Percentiles rank a stretch among this genome's conserved stretches.
These are phyloP conservation scores for Fusarium sp. DNA, from an alignment of 2,329 filamentous ascomycete genomes.

Conservation along the genomic window DNA sequence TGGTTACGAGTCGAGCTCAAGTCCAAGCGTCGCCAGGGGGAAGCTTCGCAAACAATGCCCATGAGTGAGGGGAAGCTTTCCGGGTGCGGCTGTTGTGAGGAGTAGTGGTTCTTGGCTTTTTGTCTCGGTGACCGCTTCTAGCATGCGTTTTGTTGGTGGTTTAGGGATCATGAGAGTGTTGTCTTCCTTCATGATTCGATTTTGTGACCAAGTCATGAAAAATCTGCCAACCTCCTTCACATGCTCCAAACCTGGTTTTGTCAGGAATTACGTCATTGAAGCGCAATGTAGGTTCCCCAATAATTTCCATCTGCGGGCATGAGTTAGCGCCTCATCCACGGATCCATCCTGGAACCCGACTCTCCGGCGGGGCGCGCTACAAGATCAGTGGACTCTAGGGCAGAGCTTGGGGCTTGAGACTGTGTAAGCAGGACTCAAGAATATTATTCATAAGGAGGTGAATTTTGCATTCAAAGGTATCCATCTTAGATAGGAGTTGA, in stretches of 20 bases:
- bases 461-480: background rate
- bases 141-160: background rate
- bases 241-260: slow-evolving; percentile 7
- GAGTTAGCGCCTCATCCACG: slow-evolving; percentile 4
- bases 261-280: slow-evolving; percentile 32
- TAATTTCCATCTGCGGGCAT: slow-evolving; percentile 8
- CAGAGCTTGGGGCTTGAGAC: slow-evolving; percentile 1
- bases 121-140: slow-evolving; percentile 3
- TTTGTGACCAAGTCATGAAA: background rate
- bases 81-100: slow-evolving; percentile 19
- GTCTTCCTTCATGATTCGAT: background rate
- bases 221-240: background rate
- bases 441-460: background rate
- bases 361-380: slow-evolving; percentile 11
- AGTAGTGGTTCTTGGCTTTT: slow-evolving; percentile 3
- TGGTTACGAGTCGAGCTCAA: slow-evolving; percentile 14
- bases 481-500: too few species aligned
- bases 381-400: slow-evolving; percentile 3
- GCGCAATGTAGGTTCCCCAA: slow-evolving; percentile 23
- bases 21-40: slow-evolving; percentile 18
- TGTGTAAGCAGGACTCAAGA: background rate
- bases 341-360: slow-evolving; percentile 3
- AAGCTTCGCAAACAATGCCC: slow-evolving; percentile 14
- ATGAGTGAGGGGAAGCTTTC: slow-evolving; percentile 22
- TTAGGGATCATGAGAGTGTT: background rate